A percentile compares a stretch with the other conserved stretches of the same genome.
Conservation (phyloP, 371 early-diverging fungal genomes). For the Mucor lusitanicus region DNA sequence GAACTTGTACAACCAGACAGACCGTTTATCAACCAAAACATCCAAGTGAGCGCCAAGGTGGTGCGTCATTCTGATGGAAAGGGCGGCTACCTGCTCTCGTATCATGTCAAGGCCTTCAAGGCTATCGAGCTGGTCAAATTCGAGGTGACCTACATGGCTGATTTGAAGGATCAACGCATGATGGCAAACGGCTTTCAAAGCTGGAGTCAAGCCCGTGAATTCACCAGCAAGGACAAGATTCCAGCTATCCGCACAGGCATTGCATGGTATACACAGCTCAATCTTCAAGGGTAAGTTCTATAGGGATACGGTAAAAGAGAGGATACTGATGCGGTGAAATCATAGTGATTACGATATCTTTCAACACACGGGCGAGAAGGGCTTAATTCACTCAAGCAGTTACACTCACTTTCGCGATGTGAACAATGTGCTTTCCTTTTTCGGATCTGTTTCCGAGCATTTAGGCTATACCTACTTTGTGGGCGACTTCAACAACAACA, state of each 20-base stretch:
- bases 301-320: no score
- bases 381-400: conserved; percentile 56
- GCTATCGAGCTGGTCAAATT: conserved; percentile 31
- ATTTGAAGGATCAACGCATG: conserved; percentile 39
- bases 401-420: conserved; percentile 58
- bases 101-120: conserved; percentile 28
- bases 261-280: conserved; percentile 45
- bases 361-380: conserved; percentile 51
- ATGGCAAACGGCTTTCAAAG: conserved; percentile 63
- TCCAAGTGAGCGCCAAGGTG: conserved; percentile 17
- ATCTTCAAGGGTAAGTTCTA: conserved; percentile 55
- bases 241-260: conserved; percentile 38
- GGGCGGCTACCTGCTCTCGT: conserved; percentile 19
- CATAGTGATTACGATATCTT: conserved; percentile 58
- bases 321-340: conserved; percentile 8
- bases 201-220: conserved; percentile 55
- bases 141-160: conserved; percentile 30
- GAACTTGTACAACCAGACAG: conserved; percentile 14
- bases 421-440: conserved; percentile 39
- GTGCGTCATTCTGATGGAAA: conserved; percentile 19
- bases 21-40: conserved; percentile 21
- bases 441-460: conserved; percentile 58
- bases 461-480: conserved; percentile 59
- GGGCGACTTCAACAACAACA: conserved; percentile 45
- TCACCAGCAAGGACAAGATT: conserved; percentile 32